phyloP scores from a whole-genome alignment of 139 green algal species.

The Picochlorum sp. region DNA sequence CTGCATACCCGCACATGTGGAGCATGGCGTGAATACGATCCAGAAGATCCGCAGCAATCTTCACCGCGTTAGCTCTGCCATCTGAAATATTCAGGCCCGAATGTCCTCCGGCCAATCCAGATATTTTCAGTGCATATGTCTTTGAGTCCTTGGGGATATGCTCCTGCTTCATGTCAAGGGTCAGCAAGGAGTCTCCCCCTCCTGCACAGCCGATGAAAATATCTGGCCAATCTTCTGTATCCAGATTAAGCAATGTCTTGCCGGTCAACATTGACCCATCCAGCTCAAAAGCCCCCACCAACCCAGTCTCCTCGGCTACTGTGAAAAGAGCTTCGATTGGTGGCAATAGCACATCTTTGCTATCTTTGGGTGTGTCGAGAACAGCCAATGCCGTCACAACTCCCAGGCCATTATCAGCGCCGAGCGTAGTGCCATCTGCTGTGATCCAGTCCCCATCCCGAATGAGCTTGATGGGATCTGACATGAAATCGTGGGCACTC shows the following conservation, averaged over 20 bases:
- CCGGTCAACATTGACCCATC: constrained; percentile 45
- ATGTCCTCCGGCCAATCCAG: constrained; percentile 50
- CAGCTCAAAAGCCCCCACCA: constrained; percentile 48
- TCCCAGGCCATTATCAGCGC: constrained; percentile 66
- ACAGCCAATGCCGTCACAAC: constrained; percentile 55
- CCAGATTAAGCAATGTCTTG: constrained; percentile 64
- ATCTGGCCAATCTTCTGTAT: constrained; percentile 69
- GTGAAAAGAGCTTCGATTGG: constrained; percentile 74
- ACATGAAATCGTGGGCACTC: constrained; percentile 51
- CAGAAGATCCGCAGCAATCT: constrained; percentile 16
- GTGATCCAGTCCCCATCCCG: constrained; percentile 55
- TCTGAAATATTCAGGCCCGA: constrained; percentile 49
- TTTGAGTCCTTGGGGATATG: neutral
- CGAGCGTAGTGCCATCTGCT: constrained; percentile 61
- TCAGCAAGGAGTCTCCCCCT: constrained; percentile 49
- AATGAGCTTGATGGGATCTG: constrained; percentile 39
- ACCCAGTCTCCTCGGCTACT: constrained; percentile 59
- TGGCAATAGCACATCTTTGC: constrained; percentile 35
- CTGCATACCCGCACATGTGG: constrained; percentile 21
- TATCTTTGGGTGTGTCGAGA: constrained; percentile 32
- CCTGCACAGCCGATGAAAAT: constrained; percentile 68
- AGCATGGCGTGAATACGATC: constrained; percentile 5
- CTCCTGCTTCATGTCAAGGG: constrained; percentile 17
- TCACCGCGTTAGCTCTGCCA: constrained; percentile 43
- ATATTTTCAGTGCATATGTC: constrained; percentile 19